Conservation (phyloP, 2,329 filamentous ascomycete species). For the Xylariaceae sp. region DNA sequence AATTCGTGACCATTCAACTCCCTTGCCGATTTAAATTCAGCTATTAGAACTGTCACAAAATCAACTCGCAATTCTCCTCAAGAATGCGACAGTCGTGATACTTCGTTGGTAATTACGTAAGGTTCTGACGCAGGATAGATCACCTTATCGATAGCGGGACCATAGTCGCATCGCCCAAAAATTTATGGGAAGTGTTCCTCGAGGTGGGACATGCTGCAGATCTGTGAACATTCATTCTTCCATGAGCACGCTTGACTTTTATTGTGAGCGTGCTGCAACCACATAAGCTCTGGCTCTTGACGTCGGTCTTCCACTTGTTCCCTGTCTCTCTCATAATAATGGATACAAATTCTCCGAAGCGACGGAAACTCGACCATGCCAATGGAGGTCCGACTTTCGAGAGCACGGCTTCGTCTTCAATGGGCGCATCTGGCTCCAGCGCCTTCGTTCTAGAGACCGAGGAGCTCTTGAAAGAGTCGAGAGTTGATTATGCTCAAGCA, state of each 20-base stretch:
- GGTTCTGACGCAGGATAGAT: not conserved
- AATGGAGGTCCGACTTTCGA: slow-evolving; percentile 38
- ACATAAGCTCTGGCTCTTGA: too few species aligned
- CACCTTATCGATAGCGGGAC: slow-evolving; percentile 18
- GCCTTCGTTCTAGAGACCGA: slow-evolving; percentile 59
- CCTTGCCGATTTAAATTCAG: too few species aligned
- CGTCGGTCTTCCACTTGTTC: not conserved
- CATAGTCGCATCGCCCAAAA: slow-evolving; percentile 11
- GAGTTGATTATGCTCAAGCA: slow-evolving; percentile 49
- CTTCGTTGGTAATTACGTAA: not conserved
- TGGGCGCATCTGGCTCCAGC: slow-evolving; percentile 41
- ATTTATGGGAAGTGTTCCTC: slow-evolving; percentile 18
- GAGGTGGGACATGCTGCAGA: slow-evolving; percentile 9
- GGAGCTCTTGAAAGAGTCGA: slow-evolving; percentile 55
- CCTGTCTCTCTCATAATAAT: slow-evolving; percentile 29
- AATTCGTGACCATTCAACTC: too few species aligned
- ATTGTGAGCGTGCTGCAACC: too few species aligned
- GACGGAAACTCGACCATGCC: slow-evolving; percentile 47
- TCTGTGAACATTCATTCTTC: not conserved
- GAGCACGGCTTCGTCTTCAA: slow-evolving; percentile 38
- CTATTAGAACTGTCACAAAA: too few species aligned
- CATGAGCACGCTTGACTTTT: too few species aligned
- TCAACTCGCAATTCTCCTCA: too few species aligned
- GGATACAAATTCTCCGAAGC: slow-evolving; percentile 45
- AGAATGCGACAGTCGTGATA: too few species aligned